Base-by-base conservation (phyloP, 116 monocot species). In the Posidonia oceanica region DNA sequence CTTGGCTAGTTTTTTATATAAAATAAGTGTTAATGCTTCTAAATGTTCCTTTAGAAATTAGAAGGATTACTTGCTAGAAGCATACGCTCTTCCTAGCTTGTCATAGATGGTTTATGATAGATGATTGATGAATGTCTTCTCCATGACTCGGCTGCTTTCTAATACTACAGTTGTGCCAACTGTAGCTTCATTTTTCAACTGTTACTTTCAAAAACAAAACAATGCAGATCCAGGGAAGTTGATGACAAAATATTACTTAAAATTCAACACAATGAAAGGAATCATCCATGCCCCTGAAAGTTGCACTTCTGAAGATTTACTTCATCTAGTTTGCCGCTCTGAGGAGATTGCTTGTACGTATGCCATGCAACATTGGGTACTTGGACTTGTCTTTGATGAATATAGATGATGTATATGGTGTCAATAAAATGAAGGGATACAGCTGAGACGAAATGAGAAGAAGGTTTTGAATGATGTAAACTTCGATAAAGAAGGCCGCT, bases 161-260 rank as follows among this genome's bases (percentile, higher is more conserved):
- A 6, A 58, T 18, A 58, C 21, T 48, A 7, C 58, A 58, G 6
- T 58, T 17, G n/a, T 58, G 58, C n/a, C n/a, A n/a, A n/a, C n/a
- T n/a, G n/a, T n/a, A n/a, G n/a, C 17, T 29, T 29, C 29, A 63
- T 14, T 18, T 66, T n/a, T 41, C 36, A 15, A 12, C 44, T 53
- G 52, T 52, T 53, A 29, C 51, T 53, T 68, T 52, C 29, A 52
- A 13, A 52, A 23, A 52, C 13, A 48, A 18, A 41, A 5, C 66
- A 41, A 15, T 52, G 72, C 88, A 98, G 98, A 93, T 70, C 98
- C 90, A 67, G 98, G 93, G 67, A 90, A 71, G 51, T 55, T 98
- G 67, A 98, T 98, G 98, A 81, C 93, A 70, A 98, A 93, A 63
- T 98, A 77, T 71, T 98, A 98, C 63, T 64, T 98, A 59, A 98